Base-by-base conservation (phyloP, 257 asterid genomes). In the Fraxinus anomala region DNA sequence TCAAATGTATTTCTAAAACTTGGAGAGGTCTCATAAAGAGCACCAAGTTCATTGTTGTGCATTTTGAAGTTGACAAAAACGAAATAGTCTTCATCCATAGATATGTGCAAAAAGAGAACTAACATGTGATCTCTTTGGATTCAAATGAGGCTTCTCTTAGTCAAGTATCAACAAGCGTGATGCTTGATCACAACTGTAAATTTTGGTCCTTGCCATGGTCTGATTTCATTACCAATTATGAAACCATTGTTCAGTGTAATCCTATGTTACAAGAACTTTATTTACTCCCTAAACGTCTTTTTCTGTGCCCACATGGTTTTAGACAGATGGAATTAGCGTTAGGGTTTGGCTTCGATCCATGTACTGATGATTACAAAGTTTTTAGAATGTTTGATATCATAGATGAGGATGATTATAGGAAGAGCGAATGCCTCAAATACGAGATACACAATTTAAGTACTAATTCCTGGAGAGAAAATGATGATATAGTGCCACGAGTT, bases 311-410 rank as follows among this genome's bases (percentile, higher is more conserved):
- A 6, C 2, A 2, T 0, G 66, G 68, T 1, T 28, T 17, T 19
- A 28, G 1, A 3, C 9, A 10, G 66, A 0, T 14, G 5, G 1
- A 5, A 23, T n/a, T n/a, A 23, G 19, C 31, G 0, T 14, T 36
- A 0, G 82, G 82, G 1, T 82, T 78, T 28, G 78, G 80, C 26
- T 63, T 30, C 8, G 79, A 42, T 65, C 39, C 71, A 4, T 12
- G 13, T 16, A 26, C 31, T 3, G 6, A 23, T 19, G 59, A 65
- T 34, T 77, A 42, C 61, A 82, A 82, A 33, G 33, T 82, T 51
- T 70, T 73, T 39, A 63, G 19, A 16, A 28, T 66, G 21, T 13
- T 34, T 10, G 6, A 23, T 1, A 12, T n/a, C 12, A 47, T 37
- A 39, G 6, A 10, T 39, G 42, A 36, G 5, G 30, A 23, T 7